Evolutionary conservation across 2,329 filamentous ascomycete genomes (phyloP), one percentile per base, ranked within the genome.

Genomic region (Claviceps monticola): DNA sequence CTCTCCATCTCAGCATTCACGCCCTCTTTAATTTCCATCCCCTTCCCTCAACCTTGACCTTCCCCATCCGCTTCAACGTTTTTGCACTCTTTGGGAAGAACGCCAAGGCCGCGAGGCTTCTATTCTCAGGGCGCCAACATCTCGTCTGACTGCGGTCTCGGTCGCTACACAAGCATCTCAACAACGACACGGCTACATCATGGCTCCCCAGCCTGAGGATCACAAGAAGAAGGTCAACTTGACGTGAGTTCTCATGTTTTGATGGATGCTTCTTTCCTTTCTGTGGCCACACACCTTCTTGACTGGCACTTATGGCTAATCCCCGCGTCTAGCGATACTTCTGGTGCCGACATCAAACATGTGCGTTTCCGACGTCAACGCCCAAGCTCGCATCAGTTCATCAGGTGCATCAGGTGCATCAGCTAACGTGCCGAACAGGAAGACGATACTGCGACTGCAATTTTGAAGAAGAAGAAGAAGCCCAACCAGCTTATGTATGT

Each of bases 401-500:
- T 34, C 29, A 34, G 11, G 52, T 50, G 52, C 29, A 34, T 34
- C 29, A 34, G 11, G 52, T 50, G 52, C 50, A 55, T 58, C 54
- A 60, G 55, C 59, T 48, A 61, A 61, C 66, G 69, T 54, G 36
- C 37, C 43, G 45, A 57, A 54, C 64, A 94, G 83, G 83, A 88
- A 63, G 87, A 96, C 69, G 93, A 95, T 67, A 88, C 84, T 56
- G 82, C 93, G 50, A 98, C 93, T 46, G 93, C 93, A 60, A 98
- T 98, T 63, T 81, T 98, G 65, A 97, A 96, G 78, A 97, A 97
- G 81, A 98, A 98, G 86, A 98, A 98, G 90, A 98, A 98, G 88
- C 90, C 90, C 63, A 98, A 98, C 74, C 94, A 91, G 66, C 74
- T 98, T 69, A 95, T 98, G 89, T 95, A 78, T 69, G 84, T 70